phyloP scores from a whole-genome alignment of 768 basidiomycete genomes.

The Pisolithus orientalis region DNA sequence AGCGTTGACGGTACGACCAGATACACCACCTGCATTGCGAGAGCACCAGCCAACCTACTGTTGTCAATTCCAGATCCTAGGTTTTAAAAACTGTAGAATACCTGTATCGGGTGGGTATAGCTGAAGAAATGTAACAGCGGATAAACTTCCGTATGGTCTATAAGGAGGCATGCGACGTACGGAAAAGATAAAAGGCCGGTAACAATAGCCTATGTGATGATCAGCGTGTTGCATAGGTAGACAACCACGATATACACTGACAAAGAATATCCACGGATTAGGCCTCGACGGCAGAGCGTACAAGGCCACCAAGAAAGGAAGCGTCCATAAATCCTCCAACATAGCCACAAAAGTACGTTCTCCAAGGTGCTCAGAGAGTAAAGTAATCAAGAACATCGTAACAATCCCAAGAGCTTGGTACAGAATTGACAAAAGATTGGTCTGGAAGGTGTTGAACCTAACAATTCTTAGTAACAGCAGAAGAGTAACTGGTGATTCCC shows the following conservation, averaged over 20 bases:
- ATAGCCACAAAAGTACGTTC: slow-evolving; percentile 51
- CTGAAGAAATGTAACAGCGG: slow-evolving; percentile 10
- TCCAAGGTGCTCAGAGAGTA: slow-evolving; percentile 47
- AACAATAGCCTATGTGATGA: slow-evolving; percentile 29
- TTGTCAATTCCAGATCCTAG: neutral
- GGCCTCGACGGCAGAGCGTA: slow-evolving; percentile 42
- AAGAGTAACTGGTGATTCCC: neutral
- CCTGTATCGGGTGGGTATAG: slow-evolving; percentile 46
- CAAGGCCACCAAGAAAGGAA: slow-evolving; percentile 56
- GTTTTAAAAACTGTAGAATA: neutral
- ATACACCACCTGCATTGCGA: slow-evolving; percentile 53
- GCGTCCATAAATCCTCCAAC: slow-evolving; percentile 50
- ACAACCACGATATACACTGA: slow-evolving; percentile 15
- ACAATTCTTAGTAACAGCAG: neutral
- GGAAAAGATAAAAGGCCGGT: slow-evolving; percentile 42
- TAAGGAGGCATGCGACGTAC: slow-evolving; percentile 14
- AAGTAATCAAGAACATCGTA: slow-evolving; percentile 43
- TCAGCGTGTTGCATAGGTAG: neutral
- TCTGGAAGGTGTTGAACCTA: slow-evolving; percentile 54
- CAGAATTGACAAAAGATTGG: slow-evolving; percentile 58
- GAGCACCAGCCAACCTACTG: slow-evolving; percentile 50
- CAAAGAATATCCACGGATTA: slow-evolving; percentile 51
- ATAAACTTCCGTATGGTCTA: neutral
- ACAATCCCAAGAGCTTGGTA: slow-evolving; percentile 45
- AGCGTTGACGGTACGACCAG: slow-evolving; percentile 53